Evolutionary conservation across 371 early-diverging fungal genomes (phyloP).

Genomic region (Zychaea mexicana): DNA sequence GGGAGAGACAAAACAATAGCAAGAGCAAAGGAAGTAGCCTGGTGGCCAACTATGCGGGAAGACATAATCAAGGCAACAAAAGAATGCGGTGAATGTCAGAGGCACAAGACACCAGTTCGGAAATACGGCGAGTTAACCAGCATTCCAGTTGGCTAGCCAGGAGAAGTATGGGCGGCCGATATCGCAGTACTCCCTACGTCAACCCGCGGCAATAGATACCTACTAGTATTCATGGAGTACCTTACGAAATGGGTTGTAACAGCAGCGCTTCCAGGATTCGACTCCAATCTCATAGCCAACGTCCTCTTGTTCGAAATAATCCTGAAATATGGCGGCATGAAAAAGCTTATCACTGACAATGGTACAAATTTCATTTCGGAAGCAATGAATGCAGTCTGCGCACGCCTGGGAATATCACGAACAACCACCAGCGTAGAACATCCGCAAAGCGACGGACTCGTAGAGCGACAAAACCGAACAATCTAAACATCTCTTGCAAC

Average conservation of each 20-base stretch:
- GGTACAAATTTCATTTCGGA: constrained; percentile 12
- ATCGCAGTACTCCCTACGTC: constrained; percentile 20
- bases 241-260: constrained; percentile 19
- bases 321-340: neutral
- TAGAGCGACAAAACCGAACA: too few species aligned
- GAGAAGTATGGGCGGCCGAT: constrained; percentile 25
- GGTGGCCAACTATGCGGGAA: neutral
- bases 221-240: constrained; percentile 25
- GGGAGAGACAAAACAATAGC: neutral
- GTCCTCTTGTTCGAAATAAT: neutral
- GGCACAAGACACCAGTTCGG: neutral
- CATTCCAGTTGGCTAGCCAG: neutral
- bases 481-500: neutral
- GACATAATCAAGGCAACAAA: neutral
- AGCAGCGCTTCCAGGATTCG: constrained; percentile 5
- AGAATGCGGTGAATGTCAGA: neutral
- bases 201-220: constrained; percentile 12
- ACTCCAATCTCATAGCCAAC: neutral
- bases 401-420: constrained; percentile 5
- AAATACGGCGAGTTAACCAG: neutral
- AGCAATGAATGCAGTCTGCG: constrained; percentile 14
- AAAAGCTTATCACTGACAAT: constrained; percentile 16
- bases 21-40: neutral
- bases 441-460: constrained; percentile 17
- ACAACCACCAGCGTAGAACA: constrained; percentile 17